Evolutionary conservation across 768 basidiomycete species (phyloP).

Genomic region (Mycena metata): DNA sequence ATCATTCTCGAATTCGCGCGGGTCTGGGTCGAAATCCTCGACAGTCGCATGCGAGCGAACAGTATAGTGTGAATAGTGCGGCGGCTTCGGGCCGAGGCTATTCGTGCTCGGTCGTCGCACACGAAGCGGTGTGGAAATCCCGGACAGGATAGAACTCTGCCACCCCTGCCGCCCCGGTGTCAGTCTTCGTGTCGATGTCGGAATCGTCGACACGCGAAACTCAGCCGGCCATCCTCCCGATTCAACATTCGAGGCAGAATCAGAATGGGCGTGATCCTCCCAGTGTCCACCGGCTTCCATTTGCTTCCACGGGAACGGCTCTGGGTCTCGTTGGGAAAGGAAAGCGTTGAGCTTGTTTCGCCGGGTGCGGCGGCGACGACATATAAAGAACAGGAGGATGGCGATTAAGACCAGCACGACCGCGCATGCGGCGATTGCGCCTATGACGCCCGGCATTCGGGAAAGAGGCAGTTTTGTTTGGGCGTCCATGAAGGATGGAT

Average conservation of each 20-base stretch:
- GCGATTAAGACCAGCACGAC: background rate
- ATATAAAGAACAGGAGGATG: background rate
- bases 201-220: background rate
- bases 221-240: background rate
- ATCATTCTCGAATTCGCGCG: constrained; percentile 32
- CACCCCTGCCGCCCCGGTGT: too few species aligned
- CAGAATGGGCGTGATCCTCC: background rate
- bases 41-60: constrained; percentile 17
- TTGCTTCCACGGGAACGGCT: background rate
- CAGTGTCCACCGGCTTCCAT: background rate
- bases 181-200: too few species aligned
- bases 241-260: too few species aligned
- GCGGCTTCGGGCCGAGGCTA: background rate
- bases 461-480: background rate
- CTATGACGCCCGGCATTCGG: constrained; percentile 16
- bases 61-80: constrained; percentile 33
- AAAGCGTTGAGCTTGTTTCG: background rate
- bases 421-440: constrained; percentile 7
- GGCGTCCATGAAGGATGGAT: background rate
- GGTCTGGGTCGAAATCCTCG: too few species aligned
- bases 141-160: background rate
- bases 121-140: background rate
- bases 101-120: background rate
- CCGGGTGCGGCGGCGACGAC: constrained; percentile 6
- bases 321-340: background rate